These are phyloP conservation scores for Cryptococcus sp. DNA, from an alignment of 1,284 basidiomycete genomes.

Conservation along the genomic window DNA sequence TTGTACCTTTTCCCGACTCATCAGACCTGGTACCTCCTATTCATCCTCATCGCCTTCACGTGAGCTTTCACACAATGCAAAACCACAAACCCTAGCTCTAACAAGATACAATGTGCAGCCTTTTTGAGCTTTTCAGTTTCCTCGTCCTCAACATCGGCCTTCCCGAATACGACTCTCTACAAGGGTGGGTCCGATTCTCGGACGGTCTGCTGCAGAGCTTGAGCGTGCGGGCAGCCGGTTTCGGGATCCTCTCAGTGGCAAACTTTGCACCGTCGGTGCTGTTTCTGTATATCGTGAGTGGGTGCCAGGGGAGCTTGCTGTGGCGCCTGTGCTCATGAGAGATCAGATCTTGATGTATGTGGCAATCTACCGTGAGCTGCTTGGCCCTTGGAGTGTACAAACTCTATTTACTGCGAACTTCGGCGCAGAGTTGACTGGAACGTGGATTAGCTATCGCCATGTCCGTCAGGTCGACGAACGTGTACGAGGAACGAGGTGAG, in stretches of 20 bases:
- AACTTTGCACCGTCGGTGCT: slow-evolving; percentile 31
- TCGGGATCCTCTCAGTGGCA: slow-evolving; percentile 29
- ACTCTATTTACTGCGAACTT: background rate
- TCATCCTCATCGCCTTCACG: slow-evolving; percentile 29
- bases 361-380: slow-evolving; percentile 34
- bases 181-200: slow-evolving; percentile 30
- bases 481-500: slow-evolving; percentile 40
- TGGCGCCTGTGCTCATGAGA: background rate
- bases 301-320: too few species aligned
- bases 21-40: slow-evolving; percentile 40
- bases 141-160: slow-evolving; percentile 35
- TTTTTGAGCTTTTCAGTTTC: slow-evolving; percentile 30
- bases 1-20: slow-evolving; percentile 42
- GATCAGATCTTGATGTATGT: slow-evolving; percentile 39
- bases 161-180: slow-evolving; percentile 14
- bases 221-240: slow-evolving; percentile 33
- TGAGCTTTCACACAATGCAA: slow-evolving; percentile 10
- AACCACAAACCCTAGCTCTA: background rate
- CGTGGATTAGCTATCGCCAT: slow-evolving; percentile 37
- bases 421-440: background rate
- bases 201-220: slow-evolving; percentile 34
- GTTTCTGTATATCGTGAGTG: slow-evolving; percentile 36
- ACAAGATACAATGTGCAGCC: slow-evolving; percentile 9
- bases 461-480: slow-evolving; percentile 41
- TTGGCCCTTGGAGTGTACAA: background rate